phyloP scores from a whole-genome alignment of 2,329 filamentous ascomycete genomes.

The Beauveria medogensis region DNA sequence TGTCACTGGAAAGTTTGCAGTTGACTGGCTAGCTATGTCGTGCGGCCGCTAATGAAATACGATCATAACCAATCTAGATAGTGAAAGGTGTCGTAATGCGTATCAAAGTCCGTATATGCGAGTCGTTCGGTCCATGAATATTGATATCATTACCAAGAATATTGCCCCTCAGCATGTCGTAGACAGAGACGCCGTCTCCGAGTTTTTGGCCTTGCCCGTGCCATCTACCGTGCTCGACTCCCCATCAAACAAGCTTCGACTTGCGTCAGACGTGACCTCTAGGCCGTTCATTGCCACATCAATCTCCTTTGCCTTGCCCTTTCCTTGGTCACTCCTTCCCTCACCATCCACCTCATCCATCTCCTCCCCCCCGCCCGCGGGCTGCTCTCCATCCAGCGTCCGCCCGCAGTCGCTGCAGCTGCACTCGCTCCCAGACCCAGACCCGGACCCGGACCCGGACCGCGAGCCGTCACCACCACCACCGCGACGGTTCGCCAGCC shows the following conservation, averaged over 20 bases:
- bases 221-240: conserved; percentile 25
- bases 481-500: conserved; percentile 36
- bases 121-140: background rate
- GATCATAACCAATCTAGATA: background rate
- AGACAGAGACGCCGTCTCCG: conserved; percentile 30
- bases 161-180: conserved; percentile 19
- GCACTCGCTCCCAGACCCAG: conserved; percentile 16
- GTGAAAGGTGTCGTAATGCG: background rate
- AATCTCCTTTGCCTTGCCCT: conserved; percentile 7
- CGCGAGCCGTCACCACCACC: background rate
- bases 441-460: conserved; percentile 15
- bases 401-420: conserved; percentile 33
- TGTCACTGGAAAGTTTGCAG: background rate
- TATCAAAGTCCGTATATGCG: background rate
- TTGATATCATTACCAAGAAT: background rate
- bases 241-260: conserved; percentile 28
- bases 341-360: conserved; percentile 15
- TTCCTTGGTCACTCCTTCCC: conserved; percentile 10
- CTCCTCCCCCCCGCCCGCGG: conserved; percentile 14
- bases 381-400: conserved; percentile 8
- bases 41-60: background rate
- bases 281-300: conserved; percentile 5
- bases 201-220: conserved; percentile 26
- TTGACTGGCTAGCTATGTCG: background rate
- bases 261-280: conserved; percentile 26